These are phyloP conservation scores for Acanthamoeba lugdunensis DNA, from an alignment of 208 protist species.

Conservation along the genomic window DNA sequence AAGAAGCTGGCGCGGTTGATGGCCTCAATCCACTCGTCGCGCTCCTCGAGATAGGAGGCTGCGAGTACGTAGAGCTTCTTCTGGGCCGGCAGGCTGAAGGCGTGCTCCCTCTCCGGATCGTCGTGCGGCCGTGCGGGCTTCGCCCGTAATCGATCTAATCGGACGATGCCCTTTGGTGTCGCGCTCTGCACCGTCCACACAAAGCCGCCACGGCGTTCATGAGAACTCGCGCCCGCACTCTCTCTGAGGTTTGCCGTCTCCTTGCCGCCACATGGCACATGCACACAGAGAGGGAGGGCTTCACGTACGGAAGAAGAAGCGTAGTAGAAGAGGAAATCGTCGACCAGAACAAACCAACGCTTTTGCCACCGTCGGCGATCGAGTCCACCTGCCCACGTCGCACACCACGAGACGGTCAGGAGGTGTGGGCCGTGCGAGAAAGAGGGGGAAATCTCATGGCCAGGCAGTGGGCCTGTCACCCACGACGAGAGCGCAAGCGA, in stretches of 20 bases:
- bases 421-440: no score
- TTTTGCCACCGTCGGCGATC: slow-evolving; percentile 34
- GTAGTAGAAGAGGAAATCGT: slow-evolving; percentile 34
- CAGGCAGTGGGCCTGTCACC: no score
- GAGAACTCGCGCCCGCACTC: no score
- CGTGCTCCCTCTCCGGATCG: background rate
- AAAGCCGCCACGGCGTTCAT: no score
- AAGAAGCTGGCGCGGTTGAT: slow-evolving; percentile 17
- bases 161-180: background rate
- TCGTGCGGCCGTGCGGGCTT: background rate
- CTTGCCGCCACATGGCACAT: no score
- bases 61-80: slow-evolving; percentile 41
- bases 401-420: background rate
- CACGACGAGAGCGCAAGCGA: background rate
- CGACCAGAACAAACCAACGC: slow-evolving; percentile 12
- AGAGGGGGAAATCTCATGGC: no score
- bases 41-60: background rate
- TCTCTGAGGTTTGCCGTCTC: no score
- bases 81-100: background rate
- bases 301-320: background rate
- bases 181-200: background rate
- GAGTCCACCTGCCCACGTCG: background rate
- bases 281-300: no score
- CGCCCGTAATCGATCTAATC: background rate
- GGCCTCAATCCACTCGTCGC: background rate